Percentiles rank a stretch among this genome's conserved stretches.
Evolutionary conservation across 352 stramenopile species (phyloP).

Genomic region (Albugo candida): DNA sequence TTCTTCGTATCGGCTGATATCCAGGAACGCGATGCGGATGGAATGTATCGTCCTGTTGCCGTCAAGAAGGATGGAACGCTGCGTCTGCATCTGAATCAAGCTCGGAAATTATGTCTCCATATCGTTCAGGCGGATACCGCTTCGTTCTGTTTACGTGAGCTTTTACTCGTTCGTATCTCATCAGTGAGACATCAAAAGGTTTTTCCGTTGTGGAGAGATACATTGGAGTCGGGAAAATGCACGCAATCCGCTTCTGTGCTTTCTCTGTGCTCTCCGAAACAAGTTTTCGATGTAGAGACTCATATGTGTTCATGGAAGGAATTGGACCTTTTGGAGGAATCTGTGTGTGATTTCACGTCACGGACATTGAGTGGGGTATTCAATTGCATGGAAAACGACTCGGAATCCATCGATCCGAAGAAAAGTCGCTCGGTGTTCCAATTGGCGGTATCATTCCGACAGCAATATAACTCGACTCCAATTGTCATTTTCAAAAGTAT

Average conservation of each 20-base stretch:
- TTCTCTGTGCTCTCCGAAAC: neutral
- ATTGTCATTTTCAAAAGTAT: slow-evolving; percentile 52
- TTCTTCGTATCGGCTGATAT: slow-evolving; percentile 61
- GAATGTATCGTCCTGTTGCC: slow-evolving; percentile 35
- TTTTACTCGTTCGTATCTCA: slow-evolving; percentile 24
- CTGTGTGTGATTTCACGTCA: slow-evolving; percentile 9
- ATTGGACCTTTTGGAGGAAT: slow-evolving; percentile 16
- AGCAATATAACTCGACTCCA: slow-evolving; percentile 21
- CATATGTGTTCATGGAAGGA: slow-evolving; percentile 11
- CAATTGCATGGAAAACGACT: neutral
- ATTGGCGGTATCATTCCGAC: slow-evolving; percentile 30
- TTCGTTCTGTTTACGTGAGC: slow-evolving; percentile 20
- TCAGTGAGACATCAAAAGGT: neutral
- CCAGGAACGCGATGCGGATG: slow-evolving; percentile 42
- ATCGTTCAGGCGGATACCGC: slow-evolving; percentile 48
- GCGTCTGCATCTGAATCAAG: slow-evolving; percentile 35
- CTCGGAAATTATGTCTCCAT: slow-evolving; percentile 29
- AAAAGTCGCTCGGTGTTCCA: slow-evolving; percentile 37
- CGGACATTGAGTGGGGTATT: neutral
- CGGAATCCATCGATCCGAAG: slow-evolving; percentile 12
- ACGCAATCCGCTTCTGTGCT: neutral
- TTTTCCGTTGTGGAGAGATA: neutral
- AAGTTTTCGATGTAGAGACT: neutral
- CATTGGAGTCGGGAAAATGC: neutral
- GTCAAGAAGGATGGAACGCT: slow-evolving; percentile 51